A percentile compares a stretch with the other conserved stretches of the same genome.
Evolutionary conservation across 768 basidiomycete species (phyloP).

Genomic region (Gymnopilus dilepis): DNA sequence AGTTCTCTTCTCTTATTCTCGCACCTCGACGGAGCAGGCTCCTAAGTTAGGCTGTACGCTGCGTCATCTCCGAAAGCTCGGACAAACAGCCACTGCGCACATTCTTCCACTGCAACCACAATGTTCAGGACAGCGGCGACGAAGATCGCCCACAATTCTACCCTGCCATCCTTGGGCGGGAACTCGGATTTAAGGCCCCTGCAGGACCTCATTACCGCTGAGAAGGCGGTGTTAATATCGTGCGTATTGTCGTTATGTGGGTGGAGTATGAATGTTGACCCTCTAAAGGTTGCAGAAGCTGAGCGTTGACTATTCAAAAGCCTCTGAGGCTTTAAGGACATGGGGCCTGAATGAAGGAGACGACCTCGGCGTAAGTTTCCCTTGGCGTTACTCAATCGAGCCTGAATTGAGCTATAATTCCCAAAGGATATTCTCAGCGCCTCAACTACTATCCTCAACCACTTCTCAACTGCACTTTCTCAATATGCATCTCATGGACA

Average conservation of each 20-base stretch:
- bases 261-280: background rate
- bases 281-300: slow-evolving; percentile 63
- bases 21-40: background rate
- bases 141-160: slow-evolving; percentile 89
- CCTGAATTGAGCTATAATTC: slow-evolving; percentile 3
- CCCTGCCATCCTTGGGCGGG: slow-evolving; percentile 67
- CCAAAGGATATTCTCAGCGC: slow-evolving; percentile 75
- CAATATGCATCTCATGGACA: slow-evolving; percentile 76
- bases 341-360: slow-evolving; percentile 87
- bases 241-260: slow-evolving; percentile 33
- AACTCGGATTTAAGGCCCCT: slow-evolving; percentile 82
- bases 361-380: slow-evolving; percentile 69
- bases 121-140: slow-evolving; percentile 85
- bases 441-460: slow-evolving; percentile 67
- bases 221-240: slow-evolving; percentile 83
- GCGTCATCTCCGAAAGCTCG: slow-evolving; percentile 6
- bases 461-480: slow-evolving; percentile 69
- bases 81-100: slow-evolving; percentile 10
- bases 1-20: background rate
- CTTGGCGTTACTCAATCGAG: slow-evolving; percentile 4
- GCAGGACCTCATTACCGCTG: slow-evolving; percentile 88
- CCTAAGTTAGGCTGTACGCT: slow-evolving; percentile 4
- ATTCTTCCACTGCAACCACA: slow-evolving; percentile 20
- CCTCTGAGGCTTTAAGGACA: slow-evolving; percentile 69
- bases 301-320: slow-evolving; percentile 66